Base-by-base conservation (phyloP, 441 rosid species). In the Arabidopsis hybrid region DNA sequence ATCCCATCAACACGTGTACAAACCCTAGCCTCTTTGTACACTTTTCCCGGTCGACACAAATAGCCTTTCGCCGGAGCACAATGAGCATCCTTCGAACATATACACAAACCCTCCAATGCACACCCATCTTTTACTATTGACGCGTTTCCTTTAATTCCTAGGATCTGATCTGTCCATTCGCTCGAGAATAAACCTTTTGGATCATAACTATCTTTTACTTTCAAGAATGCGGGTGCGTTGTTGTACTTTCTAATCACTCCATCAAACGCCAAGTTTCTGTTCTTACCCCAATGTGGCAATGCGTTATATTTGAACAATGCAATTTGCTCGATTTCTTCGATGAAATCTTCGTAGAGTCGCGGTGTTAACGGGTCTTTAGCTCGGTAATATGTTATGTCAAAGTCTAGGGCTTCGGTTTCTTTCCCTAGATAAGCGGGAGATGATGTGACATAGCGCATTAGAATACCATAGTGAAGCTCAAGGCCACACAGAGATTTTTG, bases 251-350 rank as follows among this genome's bases (percentile, higher is more conserved):
- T 72, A 7, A 88, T 49, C 5, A 64, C 89, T 7, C 88, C 88
- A 45, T 69, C 76, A 51, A 90, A 92, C 0, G 82, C 96, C 4
- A 86, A 7, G 67, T 90, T 90, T 59, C 93, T 51, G 5, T 92
- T 92, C 77, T 92, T 92, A 14, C 93, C 95, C 96, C 93, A 92
- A 4, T 92, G 96, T 0, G 97, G 95, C 53, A 84, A 66, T 1
- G 79, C 97, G 1, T 82, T 83, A 36, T 88, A 90, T 74, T 88
- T 92, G 46, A 88, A 83, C 65, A 90, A 38, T 0, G 92, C 97
- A n/a, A 92, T 78, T 73, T 90, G 97, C 76, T 92, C 97, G 1
- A 92, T 86, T 42, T 92, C 97, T 74, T 92, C 96, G 0, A 92
- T 68, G 2, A 85, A 64, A 47, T 85, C 95, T 73, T 87, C 80